Conservation (phyloP, 73 alveolate species). For the Diophrys sp. region DNA sequence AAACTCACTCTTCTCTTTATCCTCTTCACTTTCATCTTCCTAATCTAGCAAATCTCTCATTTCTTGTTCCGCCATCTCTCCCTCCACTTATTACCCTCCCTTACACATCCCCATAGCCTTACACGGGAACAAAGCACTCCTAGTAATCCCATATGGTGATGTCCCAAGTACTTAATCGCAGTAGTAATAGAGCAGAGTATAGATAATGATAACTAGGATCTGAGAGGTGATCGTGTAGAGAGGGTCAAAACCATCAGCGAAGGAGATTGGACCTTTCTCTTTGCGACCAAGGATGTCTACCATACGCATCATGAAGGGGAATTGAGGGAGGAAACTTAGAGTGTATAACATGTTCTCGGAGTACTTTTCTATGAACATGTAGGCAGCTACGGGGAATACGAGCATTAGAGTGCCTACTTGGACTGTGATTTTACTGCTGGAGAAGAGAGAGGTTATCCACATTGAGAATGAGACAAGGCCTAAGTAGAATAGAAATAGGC, state of each 20-base stretch:
- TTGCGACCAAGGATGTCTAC: not conserved
- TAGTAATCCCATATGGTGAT: not conserved
- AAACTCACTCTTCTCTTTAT: not conserved
- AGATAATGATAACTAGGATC: not conserved
- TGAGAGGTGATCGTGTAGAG: no score
- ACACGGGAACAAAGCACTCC: not conserved
- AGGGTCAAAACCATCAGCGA: not conserved
- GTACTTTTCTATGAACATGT: not conserved
- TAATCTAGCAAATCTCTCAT: not conserved
- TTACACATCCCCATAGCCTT: not conserved
- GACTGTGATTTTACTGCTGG: constrained; percentile 50
- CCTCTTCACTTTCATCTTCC: not conserved
- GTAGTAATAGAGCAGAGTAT: not conserved
- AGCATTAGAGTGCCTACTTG: constrained; percentile 42
- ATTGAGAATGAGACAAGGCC: constrained; percentile 54
- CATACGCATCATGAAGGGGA: constrained; percentile 34
- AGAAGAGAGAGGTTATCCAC: constrained; percentile 59
- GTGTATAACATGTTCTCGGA: constrained; percentile 6
- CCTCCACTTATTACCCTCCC: no score
- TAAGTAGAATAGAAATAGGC: constrained; percentile 32
- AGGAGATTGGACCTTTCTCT: not conserved
- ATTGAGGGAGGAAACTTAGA: constrained; percentile 38
- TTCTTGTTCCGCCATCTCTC: not conserved
- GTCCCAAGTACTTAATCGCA: not conserved
- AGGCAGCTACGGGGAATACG: constrained; percentile 17